Base-by-base conservation (phyloP, 2,329 filamentous ascomycete species). In the Aspergillus sp. region DNA sequence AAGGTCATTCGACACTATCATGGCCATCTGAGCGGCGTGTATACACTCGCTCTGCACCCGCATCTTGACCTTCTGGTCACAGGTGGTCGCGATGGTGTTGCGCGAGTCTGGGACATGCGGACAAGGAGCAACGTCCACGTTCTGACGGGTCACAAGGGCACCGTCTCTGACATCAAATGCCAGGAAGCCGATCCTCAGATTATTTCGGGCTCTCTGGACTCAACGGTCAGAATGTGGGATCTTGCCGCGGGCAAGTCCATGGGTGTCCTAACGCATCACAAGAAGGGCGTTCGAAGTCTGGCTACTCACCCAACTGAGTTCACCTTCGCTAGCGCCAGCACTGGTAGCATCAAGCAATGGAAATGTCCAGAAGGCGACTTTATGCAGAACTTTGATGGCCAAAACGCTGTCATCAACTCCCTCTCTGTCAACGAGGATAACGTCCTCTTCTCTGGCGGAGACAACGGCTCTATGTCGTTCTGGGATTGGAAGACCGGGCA, bases 401-500 rank as follows among this genome's bases (percentile, higher is more conserved):
- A 97, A 62, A 96, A 96, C 61, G 81, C 88, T 50, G 94, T 98
- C 65, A 91, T 98, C 73, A 98, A 98, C 70, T 89, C 89, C 0
- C 73, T 98, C 41, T 80, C 88, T 39, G 89, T 93, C 30, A 98
- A 98, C 66, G 87, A 94, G 60, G 88, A 96, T 64, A 93, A 96
- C 59, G 88, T 97, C 10, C 71, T 98, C 49, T 96, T 98, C 68
- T 93, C 89, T 2, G 93, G 93, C 47, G 91, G 84, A 41, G 93
- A 98, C 62, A 96, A 98, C 58, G 93, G 94, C 36, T 94, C 87
- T 33, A 93, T 97, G 75, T 87, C 82, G 56, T 98, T 98, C 74
- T 98, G 90, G 86, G 94, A 98, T 66, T 98, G 93, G 93, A 97
- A 97, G 72, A 86, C 89, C 0, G 93, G 94, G 0, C 82, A 98